Evolutionary conservation across 768 basidiomycete genomes (phyloP).

Genomic region (Mycena leptocephala): DNA sequence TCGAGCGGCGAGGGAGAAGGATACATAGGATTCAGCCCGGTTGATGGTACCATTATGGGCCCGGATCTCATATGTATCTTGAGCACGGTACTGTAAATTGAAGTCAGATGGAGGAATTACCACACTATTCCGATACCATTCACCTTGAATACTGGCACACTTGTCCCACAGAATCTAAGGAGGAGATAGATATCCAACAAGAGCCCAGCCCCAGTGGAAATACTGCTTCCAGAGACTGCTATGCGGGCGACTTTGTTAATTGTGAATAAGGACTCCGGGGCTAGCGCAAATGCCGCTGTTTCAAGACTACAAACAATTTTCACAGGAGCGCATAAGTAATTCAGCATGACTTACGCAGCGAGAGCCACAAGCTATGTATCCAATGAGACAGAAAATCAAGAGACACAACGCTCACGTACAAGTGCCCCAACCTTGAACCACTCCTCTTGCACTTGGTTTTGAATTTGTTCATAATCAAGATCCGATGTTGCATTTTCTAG

Average conservation of each 20-base stretch:
- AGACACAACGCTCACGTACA: background rate
- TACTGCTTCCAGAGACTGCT: constrained; percentile 3
- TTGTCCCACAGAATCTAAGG: background rate
- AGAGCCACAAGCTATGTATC: background rate
- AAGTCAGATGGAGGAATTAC: background rate
- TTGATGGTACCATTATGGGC: background rate
- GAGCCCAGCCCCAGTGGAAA: constrained; percentile 1
- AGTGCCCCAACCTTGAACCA: constrained; percentile 2
- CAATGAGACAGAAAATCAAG: background rate
- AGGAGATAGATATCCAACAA: background rate
- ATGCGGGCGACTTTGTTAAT: constrained; percentile 1
- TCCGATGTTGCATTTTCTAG: background rate
- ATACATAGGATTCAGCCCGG: background rate
- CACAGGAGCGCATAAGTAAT: background rate
- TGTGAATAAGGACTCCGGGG: constrained; percentile 2
- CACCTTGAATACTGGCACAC: constrained; percentile 7
- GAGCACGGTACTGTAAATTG: background rate
- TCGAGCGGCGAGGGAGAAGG: background rate
- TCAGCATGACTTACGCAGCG: background rate
- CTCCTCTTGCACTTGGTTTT: constrained; percentile 5
- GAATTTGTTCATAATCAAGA: background rate
- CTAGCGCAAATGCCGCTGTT: constrained; percentile 1
- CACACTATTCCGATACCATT: background rate
- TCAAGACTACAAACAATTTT: background rate
- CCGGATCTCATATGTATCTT: background rate